These are phyloP conservation scores for Volutella citrinella DNA, from an alignment of 2,329 filamentous ascomycete genomes.

Conservation along the genomic window DNA sequence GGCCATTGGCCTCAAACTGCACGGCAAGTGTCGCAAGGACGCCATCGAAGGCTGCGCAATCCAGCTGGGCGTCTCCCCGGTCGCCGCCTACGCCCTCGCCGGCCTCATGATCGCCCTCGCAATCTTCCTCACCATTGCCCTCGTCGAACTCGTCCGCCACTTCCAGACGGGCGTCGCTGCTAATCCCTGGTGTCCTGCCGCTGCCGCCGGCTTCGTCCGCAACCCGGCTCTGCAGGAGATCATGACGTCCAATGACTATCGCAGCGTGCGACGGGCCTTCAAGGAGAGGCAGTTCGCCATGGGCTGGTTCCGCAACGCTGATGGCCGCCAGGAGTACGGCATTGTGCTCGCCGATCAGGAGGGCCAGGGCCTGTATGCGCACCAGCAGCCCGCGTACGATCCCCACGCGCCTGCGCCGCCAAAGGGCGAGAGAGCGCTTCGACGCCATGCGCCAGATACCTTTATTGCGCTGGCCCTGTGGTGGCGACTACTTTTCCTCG, in stretches of 20 bases:
- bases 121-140: constrained; percentile 7
- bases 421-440: too few species aligned
- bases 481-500: constrained; percentile 31
- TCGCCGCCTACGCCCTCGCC: constrained; percentile 12
- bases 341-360: constrained; percentile 19
- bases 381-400: too few species aligned
- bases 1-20: constrained; percentile 21
- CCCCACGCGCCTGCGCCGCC: too few species aligned
- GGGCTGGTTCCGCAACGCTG: constrained; percentile 11
- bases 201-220: constrained; percentile 15
- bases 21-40: constrained; percentile 14
- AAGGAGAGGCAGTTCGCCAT: constrained; percentile 14
- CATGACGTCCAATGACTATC: constrained; percentile 12
- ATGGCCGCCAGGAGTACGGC: constrained; percentile 16
- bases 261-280: constrained; percentile 9
- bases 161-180: constrained; percentile 20
- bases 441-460: constrained; percentile 18
- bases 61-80: constrained; percentile 15
- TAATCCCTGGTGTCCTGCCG: constrained; percentile 19
- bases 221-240: constrained; percentile 19
- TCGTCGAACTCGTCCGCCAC: constrained; percentile 15
- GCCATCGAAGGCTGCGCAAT: constrained; percentile 18
- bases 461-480: constrained; percentile 34
- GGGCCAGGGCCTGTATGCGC: too few species aligned
- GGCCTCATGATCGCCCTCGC: constrained; percentile 10